Evolutionary conservation across 768 basidiomycete genomes (phyloP), one percentile per base, ranked within the genome.

Genomic region (Coprinopsis strossmayeri): DNA sequence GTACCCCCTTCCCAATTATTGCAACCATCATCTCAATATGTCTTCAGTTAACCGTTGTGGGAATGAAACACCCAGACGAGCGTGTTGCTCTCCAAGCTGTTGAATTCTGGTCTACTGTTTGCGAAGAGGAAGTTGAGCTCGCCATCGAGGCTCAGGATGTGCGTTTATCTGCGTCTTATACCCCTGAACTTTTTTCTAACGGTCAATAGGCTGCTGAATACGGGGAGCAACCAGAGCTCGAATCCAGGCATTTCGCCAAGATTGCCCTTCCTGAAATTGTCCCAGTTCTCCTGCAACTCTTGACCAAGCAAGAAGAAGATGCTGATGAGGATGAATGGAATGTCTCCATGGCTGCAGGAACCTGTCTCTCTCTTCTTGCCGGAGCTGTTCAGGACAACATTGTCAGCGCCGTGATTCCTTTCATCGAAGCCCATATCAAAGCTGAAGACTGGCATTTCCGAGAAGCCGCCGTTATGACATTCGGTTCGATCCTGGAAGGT

Each of bases 271-370:
- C 91, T 21, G 96, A 98, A 67, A 93, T 98, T 53, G 76, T 94
- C 0, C 95, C 96, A 5, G 93, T 97, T 5, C 78, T 99, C 7
- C 74, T 99, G 20, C 75, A 81, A 34, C 79, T 98, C 18, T 78
- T 98, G 51, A 91, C 87, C 1, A 86, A 81, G 54, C 96, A 99
- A 64, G 91, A 94, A 57, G 96, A 98, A 61, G 92, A 97, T 56
- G 92, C 91, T 1, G 93, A 95, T 37, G 95, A 97, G 55, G 96
- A 97, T 57, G 96, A 99, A 63, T 99, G 96, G 96, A 95, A 95
- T 59, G 82, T 95, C 34, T 85, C 92, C 13, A 97, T 97, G 95
- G 91, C 95, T 17, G 94, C 91, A 9, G 91, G 87, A 18, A 94
- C 91, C 1, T 96, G 93, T 64, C 74, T 99, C 45, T 73, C 81